A percentile compares a stretch with the other conserved stretches of the same genome.
phyloP scores from a whole-genome alignment of 192 early-diverging fungal species.

The Funneliformis geosporum region DNA sequence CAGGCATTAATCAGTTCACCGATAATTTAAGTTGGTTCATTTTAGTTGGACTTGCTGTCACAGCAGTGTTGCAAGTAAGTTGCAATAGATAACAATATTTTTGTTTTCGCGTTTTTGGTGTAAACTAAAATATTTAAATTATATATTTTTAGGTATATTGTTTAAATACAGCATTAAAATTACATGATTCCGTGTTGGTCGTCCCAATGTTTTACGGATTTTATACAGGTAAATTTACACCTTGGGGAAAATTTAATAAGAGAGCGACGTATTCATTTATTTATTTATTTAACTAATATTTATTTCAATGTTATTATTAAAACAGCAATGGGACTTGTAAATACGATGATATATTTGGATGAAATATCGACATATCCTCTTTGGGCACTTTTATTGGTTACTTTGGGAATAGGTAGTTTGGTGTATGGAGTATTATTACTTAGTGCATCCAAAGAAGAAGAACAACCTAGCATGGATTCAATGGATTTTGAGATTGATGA shows the following conservation, averaged over 20 bases:
- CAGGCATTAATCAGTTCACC: constrained; percentile 51
- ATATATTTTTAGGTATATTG: constrained; percentile 55
- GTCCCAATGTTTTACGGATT: constrained; percentile 62
- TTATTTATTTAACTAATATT: not conserved
- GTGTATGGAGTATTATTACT: constrained; percentile 59
- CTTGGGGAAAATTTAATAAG: no score
- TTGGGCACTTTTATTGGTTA: constrained; percentile 52
- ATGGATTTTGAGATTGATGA: constrained; percentile 4
- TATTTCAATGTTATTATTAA: not conserved
- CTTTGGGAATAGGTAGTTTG: constrained; percentile 52
- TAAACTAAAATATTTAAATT: constrained; percentile 28
- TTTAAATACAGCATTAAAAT: constrained; percentile 56
- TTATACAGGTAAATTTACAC: constrained; percentile 44
- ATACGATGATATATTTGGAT: constrained; percentile 61
- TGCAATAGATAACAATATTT: not conserved
- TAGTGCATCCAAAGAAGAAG: constrained; percentile 46
- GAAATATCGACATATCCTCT: constrained; percentile 50
- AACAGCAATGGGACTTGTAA: constrained; percentile 56
- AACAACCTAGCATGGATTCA: not conserved
- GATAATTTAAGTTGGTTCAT: constrained; percentile 58
- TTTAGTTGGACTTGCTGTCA: constrained; percentile 48
- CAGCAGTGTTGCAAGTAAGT: constrained; percentile 56
- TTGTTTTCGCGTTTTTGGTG: not conserved
- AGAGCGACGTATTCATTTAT: no score
- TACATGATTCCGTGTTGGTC: constrained; percentile 60